These are phyloP conservation scores for Panicum hallii DNA, from an alignment of 202 grass and related monocot species.

Conservation along the genomic window DNA sequence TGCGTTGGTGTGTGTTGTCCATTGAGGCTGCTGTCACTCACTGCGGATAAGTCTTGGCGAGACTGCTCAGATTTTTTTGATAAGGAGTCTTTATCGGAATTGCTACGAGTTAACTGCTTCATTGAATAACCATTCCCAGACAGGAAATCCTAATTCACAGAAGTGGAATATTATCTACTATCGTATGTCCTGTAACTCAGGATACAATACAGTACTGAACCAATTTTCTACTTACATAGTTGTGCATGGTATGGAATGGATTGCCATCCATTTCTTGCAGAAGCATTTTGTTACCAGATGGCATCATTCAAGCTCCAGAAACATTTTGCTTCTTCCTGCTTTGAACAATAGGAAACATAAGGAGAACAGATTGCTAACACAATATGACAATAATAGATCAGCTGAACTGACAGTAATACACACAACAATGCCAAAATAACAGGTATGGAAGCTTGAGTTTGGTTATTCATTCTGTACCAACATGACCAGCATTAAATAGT, in stretches of 20 bases:
- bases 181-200: background rate
- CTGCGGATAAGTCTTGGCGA: conserved; percentile 57
- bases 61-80: conserved; percentile 60
- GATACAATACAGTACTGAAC: background rate
- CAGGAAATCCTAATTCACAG: conserved; percentile 45
- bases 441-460: conserved; percentile 1
- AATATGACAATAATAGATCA: conserved; percentile 16
- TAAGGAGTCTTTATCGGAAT: conserved; percentile 54
- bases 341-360: background rate
- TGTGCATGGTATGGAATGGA: conserved; percentile 50
- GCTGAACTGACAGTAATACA: conserved; percentile 2
- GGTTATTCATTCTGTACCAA: background rate
- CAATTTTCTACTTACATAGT: conserved; percentile 48
- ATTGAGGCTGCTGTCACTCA: conserved; percentile 61
- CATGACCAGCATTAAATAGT: background rate
- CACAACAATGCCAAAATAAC: conserved; percentile 16
- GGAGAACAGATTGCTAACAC: background rate
- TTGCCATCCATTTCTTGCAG: conserved; percentile 53
- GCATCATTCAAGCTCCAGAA: conserved; percentile 35
- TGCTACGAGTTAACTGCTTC: conserved; percentile 53
- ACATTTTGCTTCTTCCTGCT: conserved; percentile 30
- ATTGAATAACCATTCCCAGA: conserved; percentile 47
- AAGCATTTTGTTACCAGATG: conserved; percentile 33
- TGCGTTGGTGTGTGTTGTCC: conserved; percentile 31
- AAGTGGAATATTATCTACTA: conserved; percentile 12